Base-by-base conservation (phyloP, 345 rosid genomes). In the Cardamine occulta region DNA sequence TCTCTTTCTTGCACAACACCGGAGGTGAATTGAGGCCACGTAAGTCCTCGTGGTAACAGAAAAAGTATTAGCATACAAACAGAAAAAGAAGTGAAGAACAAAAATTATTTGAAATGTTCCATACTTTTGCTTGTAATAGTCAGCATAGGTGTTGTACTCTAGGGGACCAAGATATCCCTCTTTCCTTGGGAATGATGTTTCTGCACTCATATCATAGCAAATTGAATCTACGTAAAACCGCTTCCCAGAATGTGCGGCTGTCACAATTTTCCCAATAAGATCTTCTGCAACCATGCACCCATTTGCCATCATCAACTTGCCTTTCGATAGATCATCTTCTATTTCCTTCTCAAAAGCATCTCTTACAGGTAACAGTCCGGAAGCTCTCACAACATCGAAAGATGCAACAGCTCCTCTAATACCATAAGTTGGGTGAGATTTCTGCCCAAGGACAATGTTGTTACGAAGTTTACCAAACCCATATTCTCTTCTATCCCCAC, bases 231-330 rank as follows among this genome's bases (percentile, higher is more conserved):
- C 99, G 68, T 89, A 92, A 80, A 95, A 95, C 85, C 99, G 87
- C 87, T 95, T 95, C 74, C 99, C 98, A 4, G 99, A 95, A 86
- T 95, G 99, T 76, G 97, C 99, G 63, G 97, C 97, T 12, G 98
- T 95, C 37, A 92, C 86, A 61, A 95, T 84, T 80, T 87, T 90
- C 71, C 99, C 98, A n/a, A 84, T 76, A 78, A 95, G 86, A 85
- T 72, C 83, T 69, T 89, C 85, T 19, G 84, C 87, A 75, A 62
- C 72, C 42, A 79, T 60, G 72, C 60, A 80, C 60, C 86, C 83
- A 89, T 92, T 93, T 77, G 97, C 99, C 97, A 95, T 90, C 81
- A 87, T 80, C 80, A 95, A 48, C 70, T 88, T 88, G 37, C 85
- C 89, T 80, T 79, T 70, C 12, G 82, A 66, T 59, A 85, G 56